Evolutionary conservation across 2,329 filamentous ascomycete genomes (phyloP).

Genomic region (Clarireedia monteithiana): DNA sequence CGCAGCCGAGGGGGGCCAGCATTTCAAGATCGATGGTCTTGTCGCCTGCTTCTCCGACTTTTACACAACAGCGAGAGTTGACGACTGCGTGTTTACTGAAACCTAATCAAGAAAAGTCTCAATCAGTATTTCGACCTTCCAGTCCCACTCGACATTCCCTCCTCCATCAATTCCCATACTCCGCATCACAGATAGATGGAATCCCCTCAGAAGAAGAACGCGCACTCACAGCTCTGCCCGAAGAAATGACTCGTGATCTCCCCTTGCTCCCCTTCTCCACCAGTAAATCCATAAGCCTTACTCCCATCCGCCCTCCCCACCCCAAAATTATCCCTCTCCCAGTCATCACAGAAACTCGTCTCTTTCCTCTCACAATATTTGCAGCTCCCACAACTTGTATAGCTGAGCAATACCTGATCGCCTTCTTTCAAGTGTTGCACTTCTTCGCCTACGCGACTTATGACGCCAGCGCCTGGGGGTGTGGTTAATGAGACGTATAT

Average conservation of each 20-base stretch:
- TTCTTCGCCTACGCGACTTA: constrained; percentile 13
- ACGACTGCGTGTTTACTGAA: constrained; percentile 26
- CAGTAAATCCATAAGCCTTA: constrained; percentile 11
- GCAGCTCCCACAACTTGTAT: constrained; percentile 30
- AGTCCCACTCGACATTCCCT: too few species aligned
- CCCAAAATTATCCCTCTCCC: constrained; percentile 22
- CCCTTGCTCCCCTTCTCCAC: constrained; percentile 7
- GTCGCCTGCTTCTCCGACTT: constrained; percentile 13
- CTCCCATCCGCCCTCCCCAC: constrained; percentile 14
- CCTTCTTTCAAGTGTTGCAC: constrained; percentile 11
- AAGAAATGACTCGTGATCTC: constrained; percentile 28
- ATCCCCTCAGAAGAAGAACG: too few species aligned
- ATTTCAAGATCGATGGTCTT: constrained; percentile 23
- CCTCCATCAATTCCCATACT: too few species aligned
- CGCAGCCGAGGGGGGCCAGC: constrained; percentile 36
- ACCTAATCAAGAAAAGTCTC: constrained; percentile 5
- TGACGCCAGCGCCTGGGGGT: constrained; percentile 15
- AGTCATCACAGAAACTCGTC: constrained; percentile 26
- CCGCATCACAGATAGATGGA: too few species aligned
- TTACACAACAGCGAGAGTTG: constrained; percentile 20
- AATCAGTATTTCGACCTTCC: too few species aligned
- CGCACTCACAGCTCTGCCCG: constrained; percentile 22
- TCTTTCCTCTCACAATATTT: constrained; percentile 23
- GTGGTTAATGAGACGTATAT: too few species aligned
- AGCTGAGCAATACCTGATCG: constrained; percentile 30